A percentile compares a stretch with the other conserved stretches of the same genome.
Conservation (phyloP, 2,329 filamentous ascomycete genomes). For the Paecilomyces sp. region DNA sequence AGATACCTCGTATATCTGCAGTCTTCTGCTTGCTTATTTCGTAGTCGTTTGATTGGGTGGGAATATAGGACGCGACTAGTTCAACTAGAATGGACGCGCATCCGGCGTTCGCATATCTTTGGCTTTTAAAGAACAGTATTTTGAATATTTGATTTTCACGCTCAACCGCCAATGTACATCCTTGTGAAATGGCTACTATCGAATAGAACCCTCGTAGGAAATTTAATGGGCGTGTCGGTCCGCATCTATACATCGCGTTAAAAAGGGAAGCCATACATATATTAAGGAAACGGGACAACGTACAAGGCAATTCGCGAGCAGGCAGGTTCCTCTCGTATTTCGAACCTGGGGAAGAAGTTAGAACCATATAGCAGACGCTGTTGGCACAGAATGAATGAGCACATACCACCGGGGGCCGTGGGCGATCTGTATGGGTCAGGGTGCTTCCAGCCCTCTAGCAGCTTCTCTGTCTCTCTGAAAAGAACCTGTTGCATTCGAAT, state of each 20-base stretch:
- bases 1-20: too few relatives aligned
- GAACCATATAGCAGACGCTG: not conserved
- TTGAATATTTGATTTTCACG: too few relatives aligned
- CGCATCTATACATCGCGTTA: not conserved
- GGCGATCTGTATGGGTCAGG: conserved; percentile 87
- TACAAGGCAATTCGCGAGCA: conserved; percentile 71
- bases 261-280: not conserved
- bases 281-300: not conserved
- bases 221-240: not conserved
- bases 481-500: conserved; percentile 54
- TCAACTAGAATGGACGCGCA: too few relatives aligned
- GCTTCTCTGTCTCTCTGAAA: conserved; percentile 77
- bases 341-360: conserved; percentile 53
- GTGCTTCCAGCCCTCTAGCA: conserved; percentile 93
- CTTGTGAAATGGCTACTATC: not conserved
- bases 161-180: not conserved
- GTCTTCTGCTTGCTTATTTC: too few relatives aligned
- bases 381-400: conserved; percentile 1
- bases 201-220: not conserved
- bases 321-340: conserved; percentile 95
- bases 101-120: too few relatives aligned
- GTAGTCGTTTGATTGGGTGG: too few relatives aligned
- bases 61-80: too few relatives aligned
- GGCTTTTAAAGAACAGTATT: too few relatives aligned
- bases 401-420: conserved; percentile 83